Evolutionary conservation across 2,329 filamentous ascomycete genomes (phyloP).

Genomic region (Penicillium sp.): DNA sequence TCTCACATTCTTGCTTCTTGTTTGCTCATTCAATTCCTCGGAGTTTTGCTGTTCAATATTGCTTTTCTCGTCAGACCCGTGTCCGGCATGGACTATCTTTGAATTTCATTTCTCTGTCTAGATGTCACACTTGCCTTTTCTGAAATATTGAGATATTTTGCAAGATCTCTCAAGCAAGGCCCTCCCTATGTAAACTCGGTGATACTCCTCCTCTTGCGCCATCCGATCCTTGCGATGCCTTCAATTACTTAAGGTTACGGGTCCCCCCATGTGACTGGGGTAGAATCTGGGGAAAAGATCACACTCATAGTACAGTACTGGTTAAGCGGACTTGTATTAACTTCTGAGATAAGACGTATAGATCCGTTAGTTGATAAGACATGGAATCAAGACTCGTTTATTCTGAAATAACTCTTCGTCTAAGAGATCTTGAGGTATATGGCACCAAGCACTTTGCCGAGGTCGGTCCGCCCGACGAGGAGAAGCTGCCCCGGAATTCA

Average conservation of each 20-base stretch:
- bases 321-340: not conserved
- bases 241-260: not conserved
- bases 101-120: not conserved
- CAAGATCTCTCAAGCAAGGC: not conserved
- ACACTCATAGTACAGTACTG: not conserved
- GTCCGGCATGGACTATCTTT: not conserved
- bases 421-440: not conserved
- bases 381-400: not conserved
- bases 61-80: not conserved
- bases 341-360: not conserved
- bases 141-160: not conserved
- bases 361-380: not conserved
- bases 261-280: constrained; percentile 6
- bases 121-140: not conserved
- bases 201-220: too few relatives aligned
- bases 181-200: not conserved
- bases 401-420: not conserved
- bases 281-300: not conserved
- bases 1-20: constrained; percentile 21
- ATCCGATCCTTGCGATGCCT: not conserved
- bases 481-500: constrained; percentile 11
- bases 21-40: not conserved
- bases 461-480: constrained; percentile 15
- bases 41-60: constrained; percentile 7
- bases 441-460: constrained; percentile 9